Evolutionary conservation across 31 red algal genomes (phyloP).

Genomic region (Endocladia muricata): DNA sequence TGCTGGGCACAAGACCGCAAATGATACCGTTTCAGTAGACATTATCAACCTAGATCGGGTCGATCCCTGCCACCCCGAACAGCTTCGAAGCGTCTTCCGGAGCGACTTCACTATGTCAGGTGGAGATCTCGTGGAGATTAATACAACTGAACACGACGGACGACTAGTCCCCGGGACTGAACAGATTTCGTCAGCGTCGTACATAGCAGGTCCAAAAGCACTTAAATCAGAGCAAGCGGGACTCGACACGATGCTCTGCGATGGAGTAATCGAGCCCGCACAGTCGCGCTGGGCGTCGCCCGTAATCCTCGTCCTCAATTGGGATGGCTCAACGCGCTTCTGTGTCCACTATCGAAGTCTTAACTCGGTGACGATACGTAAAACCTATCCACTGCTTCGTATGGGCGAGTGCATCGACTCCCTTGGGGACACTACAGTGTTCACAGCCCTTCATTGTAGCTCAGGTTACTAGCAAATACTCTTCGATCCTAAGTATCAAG

Average conservation of each 20-base stretch:
- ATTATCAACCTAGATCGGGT: neutral
- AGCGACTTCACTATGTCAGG: slow-evolving; percentile 21
- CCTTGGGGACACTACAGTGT: slow-evolving; percentile 27
- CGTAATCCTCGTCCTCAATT: slow-evolving; percentile 35
- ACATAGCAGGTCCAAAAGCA: slow-evolving; percentile 14
- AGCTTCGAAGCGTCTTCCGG: neutral
- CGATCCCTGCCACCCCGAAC: neutral
- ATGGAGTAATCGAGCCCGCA: slow-evolving; percentile 25
- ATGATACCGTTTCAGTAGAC: too few relatives aligned
- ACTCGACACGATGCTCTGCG: slow-evolving; percentile 21
- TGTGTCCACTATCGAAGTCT: slow-evolving; percentile 54
- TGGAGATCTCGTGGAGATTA: slow-evolving; percentile 14
- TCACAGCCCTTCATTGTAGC: slow-evolving; percentile 35
- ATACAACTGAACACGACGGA: slow-evolving; percentile 15
- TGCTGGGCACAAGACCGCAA: too few relatives aligned
- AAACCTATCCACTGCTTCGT: slow-evolving; percentile 34
- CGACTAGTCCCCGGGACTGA: neutral
- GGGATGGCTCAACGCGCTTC: slow-evolving; percentile 38
- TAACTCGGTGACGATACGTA: slow-evolving; percentile 20
- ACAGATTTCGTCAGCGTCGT: neutral
- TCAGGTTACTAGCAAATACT: slow-evolving; percentile 49
- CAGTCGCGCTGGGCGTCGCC: slow-evolving; percentile 35
- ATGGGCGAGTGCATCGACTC: slow-evolving; percentile 51
- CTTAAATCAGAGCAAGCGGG: slow-evolving; percentile 12
- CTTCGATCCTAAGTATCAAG: neutral